Evolutionary conservation across 352 stramenopile genomes (phyloP).

Genomic region (Phytopythium boreale): DNA sequence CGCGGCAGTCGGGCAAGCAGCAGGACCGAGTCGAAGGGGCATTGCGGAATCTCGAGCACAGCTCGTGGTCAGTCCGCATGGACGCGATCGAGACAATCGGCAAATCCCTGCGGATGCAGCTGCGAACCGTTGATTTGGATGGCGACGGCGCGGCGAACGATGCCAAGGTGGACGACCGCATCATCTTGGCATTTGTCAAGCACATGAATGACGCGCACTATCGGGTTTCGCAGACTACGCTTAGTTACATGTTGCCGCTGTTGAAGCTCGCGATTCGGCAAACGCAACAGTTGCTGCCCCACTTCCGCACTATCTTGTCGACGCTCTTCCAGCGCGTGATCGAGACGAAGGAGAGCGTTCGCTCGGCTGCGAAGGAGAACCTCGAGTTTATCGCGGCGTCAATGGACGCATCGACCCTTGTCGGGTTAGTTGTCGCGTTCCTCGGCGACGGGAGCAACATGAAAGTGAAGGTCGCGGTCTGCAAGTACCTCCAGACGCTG

Average conservation of each 20-base stretch:
- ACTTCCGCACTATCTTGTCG: slow-evolving; percentile 57
- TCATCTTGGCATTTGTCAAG: slow-evolving; percentile 51
- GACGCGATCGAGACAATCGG: slow-evolving; percentile 56
- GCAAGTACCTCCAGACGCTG: slow-evolving; percentile 58
- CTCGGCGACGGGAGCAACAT: slow-evolving; percentile 75
- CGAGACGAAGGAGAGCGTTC: slow-evolving; percentile 67
- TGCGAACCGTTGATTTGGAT: slow-evolving; percentile 11
- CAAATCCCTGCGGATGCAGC: slow-evolving; percentile 16
- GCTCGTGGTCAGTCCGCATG: slow-evolving; percentile 62
- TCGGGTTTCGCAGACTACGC: slow-evolving; percentile 63
- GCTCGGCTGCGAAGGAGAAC: slow-evolving; percentile 49
- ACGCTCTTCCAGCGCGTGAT: slow-evolving; percentile 76
- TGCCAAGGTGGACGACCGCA: slow-evolving; percentile 53
- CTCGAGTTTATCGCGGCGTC: slow-evolving; percentile 49
- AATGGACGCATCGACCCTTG: slow-evolving; percentile 48
- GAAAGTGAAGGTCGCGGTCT: slow-evolving; percentile 72
- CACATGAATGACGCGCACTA: slow-evolving; percentile 74
- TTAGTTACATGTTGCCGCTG: slow-evolving; percentile 53
- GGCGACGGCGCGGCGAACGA: slow-evolving; percentile 10
- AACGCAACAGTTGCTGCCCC: slow-evolving; percentile 37
- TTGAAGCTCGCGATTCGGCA: slow-evolving; percentile 34
- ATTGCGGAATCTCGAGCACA: slow-evolving; percentile 42
- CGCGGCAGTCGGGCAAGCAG: not conserved
- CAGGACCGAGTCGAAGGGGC: slow-evolving; percentile 56
- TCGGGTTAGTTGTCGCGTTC: slow-evolving; percentile 48